Base-by-base conservation (phyloP, 495 filamentous ascomycete genomes). In the Aspergillus baeticus region DNA sequence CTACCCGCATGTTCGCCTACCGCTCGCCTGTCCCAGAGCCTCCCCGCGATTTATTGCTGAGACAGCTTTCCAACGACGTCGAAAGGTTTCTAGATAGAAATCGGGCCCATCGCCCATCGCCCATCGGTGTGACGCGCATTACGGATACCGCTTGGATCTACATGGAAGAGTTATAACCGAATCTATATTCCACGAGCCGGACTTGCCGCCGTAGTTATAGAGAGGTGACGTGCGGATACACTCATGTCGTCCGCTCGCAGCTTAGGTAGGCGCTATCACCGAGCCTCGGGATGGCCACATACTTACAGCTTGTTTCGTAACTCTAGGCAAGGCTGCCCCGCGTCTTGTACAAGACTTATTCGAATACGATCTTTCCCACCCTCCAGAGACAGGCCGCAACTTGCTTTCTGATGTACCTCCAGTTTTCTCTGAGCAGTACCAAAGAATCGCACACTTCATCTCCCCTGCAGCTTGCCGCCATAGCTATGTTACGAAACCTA, bases 261-360 rank as follows among this genome's bases (percentile, higher is more conserved):
- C 47, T 56, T 70, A 43, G 74, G 74, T 77, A 61, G 49, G 70
- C 63, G 55, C 10, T 41, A 26, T 49, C 18, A 34, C 37, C 35
- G n/a, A 39, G 35, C 38, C 6, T 43, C 15, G 23, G 13, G n/a
- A 29, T 13, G 11, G 31, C 21, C 10, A 34, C 20, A 36, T 50
- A 20, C 26, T 47, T 22, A 55, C 47, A 41, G 8, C 23, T 38
- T 26, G 13, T 43, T 35, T 15, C 43, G 58, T 29, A 38, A 29
- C 20, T 43, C 10, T 52, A 83, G 85, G 85, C 57, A 87, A 87
- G 71, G 83, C 81, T 57, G 79, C 83, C 46, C 85, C 84, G 10
- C 79, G 81, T 44, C 75, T 88, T 48, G 68, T 81, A 39, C 67
- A 82, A 54, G 85, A 87, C 65, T 71, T 88, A 42, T 54, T 73